A percentile compares a stretch with the other conserved stretches of the same genome.
Evolutionary conservation across 805 yeast species (phyloP).

Genomic region (Candida rishiriensis): DNA sequence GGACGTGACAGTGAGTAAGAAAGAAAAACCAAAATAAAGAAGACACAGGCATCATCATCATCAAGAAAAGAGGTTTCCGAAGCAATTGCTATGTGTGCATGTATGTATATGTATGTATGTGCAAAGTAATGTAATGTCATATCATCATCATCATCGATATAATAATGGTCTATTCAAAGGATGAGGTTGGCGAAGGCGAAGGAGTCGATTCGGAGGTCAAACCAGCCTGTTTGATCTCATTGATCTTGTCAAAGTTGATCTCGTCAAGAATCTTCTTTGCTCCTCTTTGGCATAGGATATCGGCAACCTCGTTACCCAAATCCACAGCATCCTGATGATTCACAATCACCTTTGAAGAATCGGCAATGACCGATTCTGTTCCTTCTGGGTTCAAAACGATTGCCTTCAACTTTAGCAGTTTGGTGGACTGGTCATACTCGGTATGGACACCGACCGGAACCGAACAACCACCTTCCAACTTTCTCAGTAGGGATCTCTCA

Average conservation of each 20-base stretch:
- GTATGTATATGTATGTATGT: no score
- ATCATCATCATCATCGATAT: no score
- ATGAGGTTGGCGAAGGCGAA: no score
- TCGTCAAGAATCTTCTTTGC: slow-evolving; percentile 79
- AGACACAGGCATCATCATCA: no score
- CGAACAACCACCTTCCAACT: slow-evolving; percentile 95
- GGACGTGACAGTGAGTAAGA: no score
- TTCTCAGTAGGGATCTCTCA: slow-evolving; percentile 81
- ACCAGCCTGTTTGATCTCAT: slow-evolving; percentile 35
- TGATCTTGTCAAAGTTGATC: slow-evolving; percentile 67
- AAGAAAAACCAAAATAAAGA: no score
- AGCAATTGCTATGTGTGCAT: no score
- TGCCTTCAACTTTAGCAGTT: slow-evolving; percentile 53
- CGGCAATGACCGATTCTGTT: slow-evolving; percentile 56
- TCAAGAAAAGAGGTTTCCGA: no score
- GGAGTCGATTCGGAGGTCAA: slow-evolving; percentile 14
- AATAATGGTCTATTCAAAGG: no score
- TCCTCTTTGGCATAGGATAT: slow-evolving; percentile 62
- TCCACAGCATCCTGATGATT: slow-evolving; percentile 56
- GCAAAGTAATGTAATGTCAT: no score
- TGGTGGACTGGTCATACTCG: slow-evolving; percentile 36
- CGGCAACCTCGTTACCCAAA: slow-evolving; percentile 70
- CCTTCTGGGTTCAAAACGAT: slow-evolving; percentile 88
- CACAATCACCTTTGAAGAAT: slow-evolving; percentile 32
- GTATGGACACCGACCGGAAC: slow-evolving; percentile 93